Evolutionary conservation across 1,284 basidiomycete species (phyloP).

Genomic region (Psilocybe mexicana): DNA sequence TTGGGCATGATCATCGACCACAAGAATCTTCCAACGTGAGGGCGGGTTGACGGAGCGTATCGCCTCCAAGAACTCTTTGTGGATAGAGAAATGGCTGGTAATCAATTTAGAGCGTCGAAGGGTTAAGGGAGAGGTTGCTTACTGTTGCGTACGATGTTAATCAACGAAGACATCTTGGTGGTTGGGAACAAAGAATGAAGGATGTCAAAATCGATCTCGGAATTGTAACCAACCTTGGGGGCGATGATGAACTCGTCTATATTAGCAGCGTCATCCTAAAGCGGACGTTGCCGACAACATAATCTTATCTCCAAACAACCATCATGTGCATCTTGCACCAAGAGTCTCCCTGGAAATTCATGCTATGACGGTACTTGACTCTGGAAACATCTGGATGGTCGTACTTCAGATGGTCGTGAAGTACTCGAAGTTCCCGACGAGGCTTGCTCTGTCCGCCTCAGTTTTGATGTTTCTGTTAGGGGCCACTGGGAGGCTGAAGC

Average conservation of each 20-base stretch:
- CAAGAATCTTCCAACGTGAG: slow-evolving; percentile 93
- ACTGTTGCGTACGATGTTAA: slow-evolving; percentile 36
- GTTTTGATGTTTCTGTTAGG: too few species aligned
- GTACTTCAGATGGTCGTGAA: too few species aligned
- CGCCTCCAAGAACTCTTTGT: slow-evolving; percentile 75
- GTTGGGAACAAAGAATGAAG: slow-evolving; percentile 8
- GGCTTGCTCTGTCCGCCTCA: too few species aligned
- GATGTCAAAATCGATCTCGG: slow-evolving; percentile 7
- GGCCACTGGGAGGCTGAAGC: too few species aligned
- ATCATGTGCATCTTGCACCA: neutral
- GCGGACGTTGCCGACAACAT: slow-evolving; percentile 10
- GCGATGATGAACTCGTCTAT: neutral
- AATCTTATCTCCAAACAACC: slow-evolving; percentile 8
- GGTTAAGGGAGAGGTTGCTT: slow-evolving; percentile 9
- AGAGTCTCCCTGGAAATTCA: too few species aligned
- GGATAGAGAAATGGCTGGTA: slow-evolving; percentile 1
- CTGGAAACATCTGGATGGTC: too few species aligned
- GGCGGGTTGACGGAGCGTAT: slow-evolving; percentile 82
- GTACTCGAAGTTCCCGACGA: too few species aligned
- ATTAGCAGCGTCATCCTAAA: slow-evolving; percentile 3
- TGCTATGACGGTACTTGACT: too few species aligned
- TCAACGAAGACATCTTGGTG: slow-evolving; percentile 34
- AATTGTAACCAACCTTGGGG: neutral
- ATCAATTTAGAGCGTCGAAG: slow-evolving; percentile 2
- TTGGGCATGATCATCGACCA: slow-evolving; percentile 92